Evolutionary conservation across 805 yeast genomes (phyloP), one percentile per base, ranked within the genome.

Genomic region (Citeromyces nyonsensis): DNA sequence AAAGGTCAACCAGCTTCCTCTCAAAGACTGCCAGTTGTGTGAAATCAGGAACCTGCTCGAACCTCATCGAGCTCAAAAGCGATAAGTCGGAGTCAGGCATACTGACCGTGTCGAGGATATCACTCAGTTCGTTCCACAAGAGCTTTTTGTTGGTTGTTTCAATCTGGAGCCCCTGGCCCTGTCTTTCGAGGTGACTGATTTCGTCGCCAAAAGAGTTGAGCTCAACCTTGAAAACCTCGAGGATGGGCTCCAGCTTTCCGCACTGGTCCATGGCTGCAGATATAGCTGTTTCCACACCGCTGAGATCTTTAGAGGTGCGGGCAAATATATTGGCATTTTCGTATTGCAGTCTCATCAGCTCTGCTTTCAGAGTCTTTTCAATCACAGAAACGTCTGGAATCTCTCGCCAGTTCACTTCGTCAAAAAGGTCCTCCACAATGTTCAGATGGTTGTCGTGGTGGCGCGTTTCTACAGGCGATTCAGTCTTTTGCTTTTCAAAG

Each of bases 111-210:
- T 67, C 66, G 38, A 85, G 53, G 30, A 85, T 61, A n/a, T 65
- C 69, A 26, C 69, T 68, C 34, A 85, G 61, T 38, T 82, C 85
- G 30, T 66, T 69, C 62, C 74, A 77, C 15, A 85, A 57, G n/a
- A 64, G 49, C 44, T 81, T 82, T 50, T 80, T 81, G 53, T 86
- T 86, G 29, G 82, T 73, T 4, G 88, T 71, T 41, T 75, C 76
- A 5, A 86, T 77, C 52, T 86, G 95, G 11, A 84, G 52, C 31
- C 94, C 94, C 43, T 78, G 72, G 3, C 86, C 74, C 46, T 77
- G 80, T 25, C 62, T 60, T 45, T 84, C 94, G 28, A 85, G 73
- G 33, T 64, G 68, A 30, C 69, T 66, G 32, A 86, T 71, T 38
- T 80, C 88, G 3, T 71, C 71, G 10, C 74, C 66, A 25, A 83